These are phyloP conservation scores for Nannizzia gypsea DNA, from an alignment of 2,329 filamentous ascomycete species.

Conservation along the genomic window DNA sequence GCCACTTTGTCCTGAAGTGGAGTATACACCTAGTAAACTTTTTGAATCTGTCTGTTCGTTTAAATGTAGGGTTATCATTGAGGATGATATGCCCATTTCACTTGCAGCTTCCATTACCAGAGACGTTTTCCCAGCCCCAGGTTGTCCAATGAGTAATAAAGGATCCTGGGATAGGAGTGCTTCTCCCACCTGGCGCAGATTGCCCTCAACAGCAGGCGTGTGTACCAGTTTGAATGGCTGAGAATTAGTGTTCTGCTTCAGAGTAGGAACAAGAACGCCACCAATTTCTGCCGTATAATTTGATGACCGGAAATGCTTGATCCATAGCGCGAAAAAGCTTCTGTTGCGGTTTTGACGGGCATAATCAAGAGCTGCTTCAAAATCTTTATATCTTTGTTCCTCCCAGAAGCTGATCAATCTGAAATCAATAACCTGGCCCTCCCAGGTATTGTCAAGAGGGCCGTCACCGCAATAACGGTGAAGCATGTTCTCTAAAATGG, in stretches of 20 bases:
- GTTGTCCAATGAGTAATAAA: slow-evolving; percentile 66
- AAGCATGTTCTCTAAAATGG: slow-evolving; percentile 61
- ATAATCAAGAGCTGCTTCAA: slow-evolving; percentile 26
- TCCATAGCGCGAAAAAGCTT: slow-evolving; percentile 17
- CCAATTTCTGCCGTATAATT: slow-evolving; percentile 54
- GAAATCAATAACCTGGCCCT: slow-evolving; percentile 66
- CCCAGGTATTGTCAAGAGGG: slow-evolving; percentile 58
- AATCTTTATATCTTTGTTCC: slow-evolving; percentile 43
- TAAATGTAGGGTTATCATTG: slow-evolving; percentile 86
- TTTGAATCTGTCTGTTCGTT: slow-evolving; percentile 99
- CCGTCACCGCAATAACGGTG: slow-evolving; percentile 52
- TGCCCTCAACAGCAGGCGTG: slow-evolving; percentile 60
- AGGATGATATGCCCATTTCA: slow-evolving; percentile 63
- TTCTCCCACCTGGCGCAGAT: slow-evolving; percentile 57
- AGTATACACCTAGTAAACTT: slow-evolving; percentile 86
- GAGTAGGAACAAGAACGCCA: slow-evolving; percentile 52
- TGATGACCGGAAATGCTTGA: slow-evolving; percentile 32
- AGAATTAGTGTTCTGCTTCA: slow-evolving; percentile 38
- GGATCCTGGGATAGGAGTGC: slow-evolving; percentile 58
- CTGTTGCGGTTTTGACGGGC: slow-evolving; percentile 18
- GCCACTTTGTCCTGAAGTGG: slow-evolving; percentile 73
- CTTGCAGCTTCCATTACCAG: slow-evolving; percentile 71
- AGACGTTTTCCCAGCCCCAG: slow-evolving; percentile 84
- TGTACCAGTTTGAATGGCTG: slow-evolving; percentile 45
- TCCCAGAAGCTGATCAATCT: slow-evolving; percentile 58